These are phyloP conservation scores for Hydnum rufescens DNA, from an alignment of 768 basidiomycete genomes.

Conservation along the genomic window DNA sequence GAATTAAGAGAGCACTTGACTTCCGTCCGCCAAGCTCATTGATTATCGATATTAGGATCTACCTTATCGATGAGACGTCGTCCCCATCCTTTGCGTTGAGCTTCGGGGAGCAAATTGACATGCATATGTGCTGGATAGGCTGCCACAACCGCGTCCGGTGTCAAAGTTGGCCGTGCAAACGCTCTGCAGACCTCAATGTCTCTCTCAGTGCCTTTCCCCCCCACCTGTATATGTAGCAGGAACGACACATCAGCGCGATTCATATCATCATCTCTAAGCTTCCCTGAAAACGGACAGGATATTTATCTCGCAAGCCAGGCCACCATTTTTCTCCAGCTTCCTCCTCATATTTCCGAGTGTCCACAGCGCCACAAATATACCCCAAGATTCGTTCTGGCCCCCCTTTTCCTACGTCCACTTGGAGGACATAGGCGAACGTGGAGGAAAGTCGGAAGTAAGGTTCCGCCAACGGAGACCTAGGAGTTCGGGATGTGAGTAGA, in stretches of 20 bases:
- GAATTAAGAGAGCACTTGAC: too few relatives aligned
- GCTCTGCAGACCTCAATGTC: too few relatives aligned
- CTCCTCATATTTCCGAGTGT: constrained; percentile 44
- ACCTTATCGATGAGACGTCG: background rate
- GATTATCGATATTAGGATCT: too few relatives aligned
- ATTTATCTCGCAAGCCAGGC: constrained; percentile 38
- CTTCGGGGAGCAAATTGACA: background rate
- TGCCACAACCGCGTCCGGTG: too few relatives aligned
- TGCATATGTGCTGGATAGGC: background rate
- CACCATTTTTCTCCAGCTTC: constrained; percentile 41
- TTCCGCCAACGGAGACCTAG: constrained; percentile 55
- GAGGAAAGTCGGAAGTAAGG: constrained; percentile 52
- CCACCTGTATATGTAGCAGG: background rate
- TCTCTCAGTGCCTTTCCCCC: too few relatives aligned
- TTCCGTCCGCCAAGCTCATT: too few relatives aligned
- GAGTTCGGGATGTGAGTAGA: constrained; percentile 34
- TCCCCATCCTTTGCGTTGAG: background rate
- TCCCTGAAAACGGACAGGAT: too few relatives aligned
- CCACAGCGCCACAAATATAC: constrained; percentile 45
- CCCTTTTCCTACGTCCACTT: constrained; percentile 10
- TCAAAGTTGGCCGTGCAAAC: too few relatives aligned
- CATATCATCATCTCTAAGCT: background rate
- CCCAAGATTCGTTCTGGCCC: constrained; percentile 37
- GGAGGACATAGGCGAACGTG: constrained; percentile 50
- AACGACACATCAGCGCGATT: background rate